phyloP scores from a whole-genome alignment of 2,329 filamentous ascomycete genomes.

The Volutella citrinella region DNA sequence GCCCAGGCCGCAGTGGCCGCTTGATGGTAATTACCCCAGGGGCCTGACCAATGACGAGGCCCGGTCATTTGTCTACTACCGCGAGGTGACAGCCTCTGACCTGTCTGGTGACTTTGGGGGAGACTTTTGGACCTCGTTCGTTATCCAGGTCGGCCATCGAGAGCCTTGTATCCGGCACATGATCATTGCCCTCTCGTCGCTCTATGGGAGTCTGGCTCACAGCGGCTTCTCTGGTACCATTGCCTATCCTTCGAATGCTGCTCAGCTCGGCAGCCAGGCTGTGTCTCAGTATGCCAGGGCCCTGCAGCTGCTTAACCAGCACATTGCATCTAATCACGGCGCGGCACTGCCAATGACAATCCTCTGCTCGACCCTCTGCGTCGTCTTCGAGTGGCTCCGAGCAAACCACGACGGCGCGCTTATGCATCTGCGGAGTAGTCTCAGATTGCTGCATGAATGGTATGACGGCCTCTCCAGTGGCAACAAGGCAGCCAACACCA shows the following conservation, averaged over 20 bases:
- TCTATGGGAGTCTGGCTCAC: conserved; percentile 17
- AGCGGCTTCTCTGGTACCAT: neutral
- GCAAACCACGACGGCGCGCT: conserved; percentile 14
- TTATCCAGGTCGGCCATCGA: conserved; percentile 14
- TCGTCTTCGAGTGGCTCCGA: conserved; percentile 18
- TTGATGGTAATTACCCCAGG: no score
- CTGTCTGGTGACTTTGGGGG: conserved; percentile 15
- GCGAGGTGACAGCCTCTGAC: conserved; percentile 11
- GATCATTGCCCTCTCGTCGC: conserved; percentile 13
- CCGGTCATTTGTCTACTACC: conserved; percentile 14
- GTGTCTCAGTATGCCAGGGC: conserved; percentile 8
- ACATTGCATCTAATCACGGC: conserved; percentile 15
- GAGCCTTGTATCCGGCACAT: conserved; percentile 16
- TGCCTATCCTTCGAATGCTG: neutral
- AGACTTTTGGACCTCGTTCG: conserved; percentile 15
- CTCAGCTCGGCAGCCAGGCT: conserved; percentile 7
- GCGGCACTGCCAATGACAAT: conserved; percentile 13
- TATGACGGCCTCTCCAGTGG: no score
- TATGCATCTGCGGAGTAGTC: conserved; percentile 12
- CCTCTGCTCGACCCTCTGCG: conserved; percentile 15
- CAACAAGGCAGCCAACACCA: conserved; percentile 6
- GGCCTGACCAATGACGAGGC: no score
- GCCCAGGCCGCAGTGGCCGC: neutral
- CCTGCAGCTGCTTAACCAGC: conserved; percentile 11
- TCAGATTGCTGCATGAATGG: conserved; percentile 13